A percentile compares a stretch with the other conserved stretches of the same genome.
Evolutionary conservation across 2,329 filamentous ascomycete genomes (phyloP).

Genomic region (Lasiodiplodia hormozganensis): DNA sequence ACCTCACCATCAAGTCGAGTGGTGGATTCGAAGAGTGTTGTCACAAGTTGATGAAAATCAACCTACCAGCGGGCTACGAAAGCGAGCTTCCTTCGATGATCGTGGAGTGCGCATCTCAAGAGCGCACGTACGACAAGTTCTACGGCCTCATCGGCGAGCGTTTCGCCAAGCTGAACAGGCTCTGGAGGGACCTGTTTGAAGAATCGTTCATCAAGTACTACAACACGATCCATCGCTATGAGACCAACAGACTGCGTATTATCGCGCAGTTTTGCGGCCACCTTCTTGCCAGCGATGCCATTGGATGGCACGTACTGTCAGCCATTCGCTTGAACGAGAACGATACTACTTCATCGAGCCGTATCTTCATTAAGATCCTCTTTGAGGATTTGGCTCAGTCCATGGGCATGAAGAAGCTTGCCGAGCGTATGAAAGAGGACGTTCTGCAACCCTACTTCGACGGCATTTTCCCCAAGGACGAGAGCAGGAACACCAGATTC

Average conservation of each 20-base stretch:
- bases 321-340: slow-evolving; percentile 92
- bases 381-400: slow-evolving; percentile 92
- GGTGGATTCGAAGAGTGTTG: slow-evolving; percentile 96
- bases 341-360: slow-evolving; percentile 92
- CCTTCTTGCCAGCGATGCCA: slow-evolving; percentile 83
- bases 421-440: slow-evolving; percentile 78
- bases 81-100: slow-evolving; percentile 94
- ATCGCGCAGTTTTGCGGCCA: slow-evolving; percentile 96
- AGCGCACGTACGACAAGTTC: slow-evolving; percentile 97
- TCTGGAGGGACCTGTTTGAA: slow-evolving; percentile 94
- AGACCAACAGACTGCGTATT: slow-evolving; percentile 93
- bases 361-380: slow-evolving; percentile 98
- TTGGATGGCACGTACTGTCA: slow-evolving; percentile 90
- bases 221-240: slow-evolving; percentile 95
- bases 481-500: slow-evolving; percentile 89
- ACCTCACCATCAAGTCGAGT: slow-evolving; percentile 96
- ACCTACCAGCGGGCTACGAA: slow-evolving; percentile 84
- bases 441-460: slow-evolving; percentile 77
- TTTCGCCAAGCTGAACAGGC: slow-evolving; percentile 92
- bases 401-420: slow-evolving; percentile 81
- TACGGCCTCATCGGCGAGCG: slow-evolving; percentile 93
- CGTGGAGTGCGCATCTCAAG: slow-evolving; percentile 94
- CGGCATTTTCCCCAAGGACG: slow-evolving; percentile 89
- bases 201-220: slow-evolving; percentile 91
- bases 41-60: slow-evolving; percentile 91